Percentiles rank a stretch among this genome's conserved stretches.
phyloP scores from a whole-genome alignment of 2,329 filamentous ascomycete genomes.

The Scolecobasidium constrictum region DNA sequence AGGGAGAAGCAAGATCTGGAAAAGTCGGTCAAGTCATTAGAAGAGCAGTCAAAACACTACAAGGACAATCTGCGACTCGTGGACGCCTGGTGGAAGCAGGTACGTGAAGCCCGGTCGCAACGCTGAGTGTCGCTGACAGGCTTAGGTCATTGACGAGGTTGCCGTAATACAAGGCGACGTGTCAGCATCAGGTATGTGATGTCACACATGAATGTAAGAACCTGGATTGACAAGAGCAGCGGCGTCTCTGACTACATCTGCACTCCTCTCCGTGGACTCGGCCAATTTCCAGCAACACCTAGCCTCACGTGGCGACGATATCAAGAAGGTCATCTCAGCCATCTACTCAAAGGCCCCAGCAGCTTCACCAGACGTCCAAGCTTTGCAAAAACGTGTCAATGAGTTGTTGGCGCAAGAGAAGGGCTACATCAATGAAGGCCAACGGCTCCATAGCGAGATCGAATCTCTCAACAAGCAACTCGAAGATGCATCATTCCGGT shows the following conservation, averaged over 20 bases:
- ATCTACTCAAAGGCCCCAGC: constrained; percentile 46
- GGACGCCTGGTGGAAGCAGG: constrained; percentile 91
- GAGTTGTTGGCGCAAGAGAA: constrained; percentile 74
- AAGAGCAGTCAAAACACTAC: constrained; percentile 69
- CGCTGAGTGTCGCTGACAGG: constrained; percentile 16
- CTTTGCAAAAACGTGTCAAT: constrained; percentile 66
- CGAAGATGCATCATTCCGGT: constrained; percentile 79
- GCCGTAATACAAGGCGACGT: constrained; percentile 10
- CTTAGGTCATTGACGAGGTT: constrained; percentile 37
- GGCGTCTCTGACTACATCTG: constrained; percentile 21
- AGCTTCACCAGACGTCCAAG: constrained; percentile 54
- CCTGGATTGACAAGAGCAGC: not conserved
- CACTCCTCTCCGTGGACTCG: constrained; percentile 44
- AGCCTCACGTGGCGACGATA: constrained; percentile 61
- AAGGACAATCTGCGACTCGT: constrained; percentile 87
- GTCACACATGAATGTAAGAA: too few relatives aligned
- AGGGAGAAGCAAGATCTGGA: constrained; percentile 77
- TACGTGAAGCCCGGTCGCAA: constrained; percentile 31
- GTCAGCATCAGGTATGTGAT: too few relatives aligned
- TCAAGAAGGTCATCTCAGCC: constrained; percentile 61
- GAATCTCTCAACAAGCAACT: constrained; percentile 77
- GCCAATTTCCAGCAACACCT: constrained; percentile 68
- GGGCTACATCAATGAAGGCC: constrained; percentile 63
- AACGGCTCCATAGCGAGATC: constrained; percentile 66
- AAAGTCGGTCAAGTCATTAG: constrained; percentile 66